phyloP scores from a whole-genome alignment of 23 red algal species.

The Cyanidium caldarium region DNA sequence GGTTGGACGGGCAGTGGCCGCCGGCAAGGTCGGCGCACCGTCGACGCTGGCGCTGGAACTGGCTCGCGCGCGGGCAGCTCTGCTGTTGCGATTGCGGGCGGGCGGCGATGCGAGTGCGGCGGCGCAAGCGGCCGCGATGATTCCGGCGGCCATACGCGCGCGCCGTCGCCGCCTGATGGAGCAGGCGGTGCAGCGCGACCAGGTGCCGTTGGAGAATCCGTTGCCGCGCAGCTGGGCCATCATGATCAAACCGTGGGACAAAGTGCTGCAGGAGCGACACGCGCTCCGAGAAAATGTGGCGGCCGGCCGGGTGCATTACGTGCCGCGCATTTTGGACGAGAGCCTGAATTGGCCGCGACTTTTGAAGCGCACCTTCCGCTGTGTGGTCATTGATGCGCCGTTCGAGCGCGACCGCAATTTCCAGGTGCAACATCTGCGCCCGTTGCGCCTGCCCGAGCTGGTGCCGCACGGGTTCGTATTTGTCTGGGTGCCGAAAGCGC shows the following conservation, averaged over 20 bases:
- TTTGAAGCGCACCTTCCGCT: not conserved
- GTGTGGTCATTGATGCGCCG: not conserved
- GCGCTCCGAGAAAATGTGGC: not conserved
- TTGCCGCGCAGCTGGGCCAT: conserved; percentile 11
- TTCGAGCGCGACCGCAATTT: not conserved
- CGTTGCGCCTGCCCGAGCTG: not conserved
- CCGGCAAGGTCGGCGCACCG: too few species aligned
- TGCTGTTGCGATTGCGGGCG: not conserved
- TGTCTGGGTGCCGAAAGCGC: conserved; percentile 15
- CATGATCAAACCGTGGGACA: not conserved
- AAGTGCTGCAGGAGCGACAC: not conserved
- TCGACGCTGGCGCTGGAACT: not conserved
- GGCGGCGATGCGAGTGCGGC: not conserved
- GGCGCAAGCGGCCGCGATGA: not conserved
- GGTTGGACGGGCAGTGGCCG: too few species aligned
- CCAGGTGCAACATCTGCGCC: not conserved
- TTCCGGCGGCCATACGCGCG: not conserved
- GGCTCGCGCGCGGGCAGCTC: not conserved
- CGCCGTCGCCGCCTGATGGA: not conserved
- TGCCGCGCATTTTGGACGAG: not conserved
- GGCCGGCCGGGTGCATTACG: not conserved
- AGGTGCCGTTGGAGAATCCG: conserved; percentile 8
- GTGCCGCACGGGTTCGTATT: conserved; percentile 18
- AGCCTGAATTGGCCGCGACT: too few species aligned
- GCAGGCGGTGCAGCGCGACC: conserved; percentile 6